phyloP scores from a whole-genome alignment of 176 grass and related monocot species.

The Bonia amplexicaulis region DNA sequence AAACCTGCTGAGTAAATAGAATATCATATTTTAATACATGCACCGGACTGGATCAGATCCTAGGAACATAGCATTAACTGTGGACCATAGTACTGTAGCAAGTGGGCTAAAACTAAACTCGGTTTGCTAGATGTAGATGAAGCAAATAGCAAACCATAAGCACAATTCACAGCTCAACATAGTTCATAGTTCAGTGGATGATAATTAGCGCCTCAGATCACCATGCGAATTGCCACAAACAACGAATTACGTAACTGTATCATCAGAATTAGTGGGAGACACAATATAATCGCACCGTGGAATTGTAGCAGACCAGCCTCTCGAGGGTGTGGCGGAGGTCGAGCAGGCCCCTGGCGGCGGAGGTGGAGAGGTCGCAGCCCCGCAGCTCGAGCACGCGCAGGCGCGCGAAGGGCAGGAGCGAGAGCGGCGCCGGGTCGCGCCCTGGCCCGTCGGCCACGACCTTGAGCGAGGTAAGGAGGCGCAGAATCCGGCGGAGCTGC shows the following conservation, averaged over 20 bases:
- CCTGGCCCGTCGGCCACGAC: constrained; percentile 51
- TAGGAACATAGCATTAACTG: constrained; percentile 30
- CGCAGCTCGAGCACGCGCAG: constrained; percentile 71
- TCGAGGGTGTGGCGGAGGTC: constrained; percentile 86
- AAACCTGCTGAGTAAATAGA: constrained; percentile 3
- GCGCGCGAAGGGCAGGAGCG: constrained; percentile 69
- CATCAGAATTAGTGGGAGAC: background rate
- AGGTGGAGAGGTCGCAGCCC: constrained; percentile 76
- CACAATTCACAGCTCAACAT: constrained; percentile 8
- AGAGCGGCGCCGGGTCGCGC: constrained; percentile 74
- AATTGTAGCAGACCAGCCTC: constrained; percentile 76
- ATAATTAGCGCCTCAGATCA: background rate
- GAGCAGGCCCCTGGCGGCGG: constrained; percentile 65
- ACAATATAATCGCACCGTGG: constrained; percentile 50
- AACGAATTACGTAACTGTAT: background rate
- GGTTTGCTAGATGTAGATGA: constrained; percentile 7
- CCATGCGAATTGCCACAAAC: background rate
- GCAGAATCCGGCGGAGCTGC: constrained; percentile 80
- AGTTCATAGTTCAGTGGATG: constrained; percentile 1
- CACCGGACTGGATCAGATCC: constrained; percentile 11
- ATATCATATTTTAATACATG: background rate
- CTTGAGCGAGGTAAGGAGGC: constrained; percentile 78
- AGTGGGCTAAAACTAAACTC: constrained; percentile 6
- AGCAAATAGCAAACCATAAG: constrained; percentile 17
- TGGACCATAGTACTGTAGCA: constrained; percentile 1